Conservation (phyloP, 2,329 filamentous ascomycete genomes). For the Fusarium citri region DNA sequence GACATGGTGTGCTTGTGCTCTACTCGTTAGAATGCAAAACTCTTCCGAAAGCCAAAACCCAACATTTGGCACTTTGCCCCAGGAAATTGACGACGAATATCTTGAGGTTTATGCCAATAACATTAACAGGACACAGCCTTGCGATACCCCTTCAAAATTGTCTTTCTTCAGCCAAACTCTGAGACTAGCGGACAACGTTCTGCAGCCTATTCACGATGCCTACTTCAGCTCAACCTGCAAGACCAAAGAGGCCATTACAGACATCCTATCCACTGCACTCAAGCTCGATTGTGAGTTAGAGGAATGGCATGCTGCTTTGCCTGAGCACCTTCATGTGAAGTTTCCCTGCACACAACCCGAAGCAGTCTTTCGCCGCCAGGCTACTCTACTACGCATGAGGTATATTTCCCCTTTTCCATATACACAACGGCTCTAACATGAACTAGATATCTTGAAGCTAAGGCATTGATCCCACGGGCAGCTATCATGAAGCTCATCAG, state of each 20-base stretch:
- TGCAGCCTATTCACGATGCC: constrained; percentile 36
- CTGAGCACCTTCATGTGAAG: constrained; percentile 37
- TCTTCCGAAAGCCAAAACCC: constrained; percentile 19
- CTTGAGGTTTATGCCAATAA: constrained; percentile 27
- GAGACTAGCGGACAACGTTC: constrained; percentile 35
- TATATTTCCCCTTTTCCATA: background rate
- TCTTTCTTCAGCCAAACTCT: constrained; percentile 42
- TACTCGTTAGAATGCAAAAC: constrained; percentile 40
- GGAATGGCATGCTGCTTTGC: constrained; percentile 38
- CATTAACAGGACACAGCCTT: constrained; percentile 25
- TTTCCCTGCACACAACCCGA: constrained; percentile 33
- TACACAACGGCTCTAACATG: background rate
- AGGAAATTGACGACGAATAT: constrained; percentile 43
- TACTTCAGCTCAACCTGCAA: constrained; percentile 20
- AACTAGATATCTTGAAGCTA: constrained; percentile 41
- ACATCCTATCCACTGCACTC: constrained; percentile 31
- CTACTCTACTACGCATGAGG: constrained; percentile 40
- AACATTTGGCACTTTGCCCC: constrained; percentile 32
- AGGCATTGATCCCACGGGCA: constrained; percentile 34
- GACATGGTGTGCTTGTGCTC: constrained; percentile 44
- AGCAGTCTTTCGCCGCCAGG: constrained; percentile 39
- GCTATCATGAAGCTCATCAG: constrained; percentile 41
- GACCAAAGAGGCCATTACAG: constrained; percentile 12
- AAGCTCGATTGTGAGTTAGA: constrained; percentile 39
- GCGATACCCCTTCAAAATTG: constrained; percentile 35